Percentiles rank a stretch among this genome's conserved stretches.
Evolutionary conservation across 352 stramenopile genomes (phyloP).

Genomic region (Pythium aristosporum): DNA sequence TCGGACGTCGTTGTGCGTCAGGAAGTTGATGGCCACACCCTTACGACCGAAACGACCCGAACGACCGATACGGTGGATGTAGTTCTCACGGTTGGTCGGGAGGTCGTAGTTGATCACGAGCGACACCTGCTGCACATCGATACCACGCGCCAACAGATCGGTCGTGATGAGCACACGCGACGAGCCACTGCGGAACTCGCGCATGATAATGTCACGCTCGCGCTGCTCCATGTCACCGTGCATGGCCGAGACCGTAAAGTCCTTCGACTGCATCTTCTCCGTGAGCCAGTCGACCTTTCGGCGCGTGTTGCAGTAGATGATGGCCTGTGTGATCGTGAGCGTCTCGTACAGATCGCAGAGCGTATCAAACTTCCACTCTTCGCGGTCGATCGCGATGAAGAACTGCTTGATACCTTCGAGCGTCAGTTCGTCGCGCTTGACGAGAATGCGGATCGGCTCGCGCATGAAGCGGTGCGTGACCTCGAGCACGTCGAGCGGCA

Average conservation of each 20-base stretch:
- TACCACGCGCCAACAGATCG: slow-evolving; percentile 98
- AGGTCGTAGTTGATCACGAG: slow-evolving; percentile 99
- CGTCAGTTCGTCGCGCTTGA: slow-evolving; percentile 99
- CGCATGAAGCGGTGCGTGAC: slow-evolving; percentile 99
- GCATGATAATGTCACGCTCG: slow-evolving; percentile 99
- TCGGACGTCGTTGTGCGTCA: slow-evolving; percentile 97
- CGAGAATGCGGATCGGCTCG: slow-evolving; percentile 98
- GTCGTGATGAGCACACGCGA: slow-evolving; percentile 99
- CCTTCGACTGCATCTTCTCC: slow-evolving; percentile 98
- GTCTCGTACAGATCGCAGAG: slow-evolving; percentile 99
- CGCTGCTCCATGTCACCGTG: slow-evolving; percentile 99
- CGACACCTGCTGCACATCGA: slow-evolving; percentile 99
- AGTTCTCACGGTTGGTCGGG: slow-evolving; percentile 99
- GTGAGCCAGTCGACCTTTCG: slow-evolving; percentile 99
- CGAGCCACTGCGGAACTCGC: slow-evolving; percentile 98
- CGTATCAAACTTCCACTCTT: slow-evolving; percentile 99
- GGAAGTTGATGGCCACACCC: slow-evolving; percentile 99
- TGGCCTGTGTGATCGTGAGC: slow-evolving; percentile 98
- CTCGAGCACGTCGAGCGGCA: slow-evolving; percentile 99
- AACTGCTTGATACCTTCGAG: slow-evolving; percentile 98
- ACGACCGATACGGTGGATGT: slow-evolving; percentile 99
- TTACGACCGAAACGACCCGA: slow-evolving; percentile 99
- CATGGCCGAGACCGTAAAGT: slow-evolving; percentile 99
- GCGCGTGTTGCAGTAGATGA: slow-evolving; percentile 99
- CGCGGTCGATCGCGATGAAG: slow-evolving; percentile 97